These are phyloP conservation scores for Neoboletus brunneissimus DNA, from an alignment of 768 basidiomycete genomes.

Conservation along the genomic window DNA sequence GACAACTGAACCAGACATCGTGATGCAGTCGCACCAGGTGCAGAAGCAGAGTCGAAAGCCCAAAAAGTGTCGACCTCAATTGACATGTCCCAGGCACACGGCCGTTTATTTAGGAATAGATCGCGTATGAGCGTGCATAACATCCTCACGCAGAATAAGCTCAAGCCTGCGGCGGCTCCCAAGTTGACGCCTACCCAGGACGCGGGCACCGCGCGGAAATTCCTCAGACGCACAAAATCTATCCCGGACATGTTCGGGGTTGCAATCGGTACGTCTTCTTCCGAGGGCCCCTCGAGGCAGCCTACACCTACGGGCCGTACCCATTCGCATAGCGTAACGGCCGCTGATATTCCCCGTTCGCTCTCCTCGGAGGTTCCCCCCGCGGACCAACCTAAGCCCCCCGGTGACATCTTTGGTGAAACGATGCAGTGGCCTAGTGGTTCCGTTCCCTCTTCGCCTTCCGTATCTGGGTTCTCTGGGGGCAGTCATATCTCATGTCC, in stretches of 20 bases:
- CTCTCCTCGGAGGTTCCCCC: conserved; percentile 24
- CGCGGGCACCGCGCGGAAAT: conserved; percentile 42
- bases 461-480: conserved; percentile 19
- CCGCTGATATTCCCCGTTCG: conserved; percentile 55
- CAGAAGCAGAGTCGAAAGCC: conserved; percentile 45
- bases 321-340: conserved; percentile 79
- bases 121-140: conserved; percentile 71
- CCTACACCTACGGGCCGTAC: conserved; percentile 48
- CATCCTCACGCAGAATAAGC: conserved; percentile 49
- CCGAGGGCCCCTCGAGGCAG: conserved; percentile 29
- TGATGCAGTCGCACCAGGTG: conserved; percentile 59
- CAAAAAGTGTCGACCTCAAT: conserved; percentile 33
- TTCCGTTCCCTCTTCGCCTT: conserved; percentile 37
- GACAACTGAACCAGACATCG: conserved; percentile 44
- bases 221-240: conserved; percentile 68
- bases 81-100: conserved; percentile 36
- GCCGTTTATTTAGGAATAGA: conserved; percentile 43
- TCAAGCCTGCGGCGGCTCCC: conserved; percentile 35
- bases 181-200: conserved; percentile 32
- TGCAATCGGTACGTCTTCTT: conserved; percentile 27
- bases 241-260: conserved; percentile 55
- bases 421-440: conserved; percentile 58
- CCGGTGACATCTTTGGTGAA: conserved; percentile 58
- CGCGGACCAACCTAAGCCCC: conserved; percentile 25
- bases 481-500: conserved; percentile 44